Percentiles rank a stretch among this genome's conserved stretches.
These are phyloP conservation scores for Citrus sinensis DNA, from an alignment of 345 rosid genomes.

Conservation along the genomic window DVS_A1.0 CM039169.1:32743501-32744000, in stretches of 20 bases:
- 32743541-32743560: too few species aligned
- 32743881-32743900: constrained; percentile 48
- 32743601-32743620: too few species aligned
- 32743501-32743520: neutral
- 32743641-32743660: neutral
- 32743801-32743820: neutral
- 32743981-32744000: too few species aligned
- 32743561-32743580: too few species aligned
- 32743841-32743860: constrained; percentile 14
- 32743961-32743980: too few species aligned
- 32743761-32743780: neutral
- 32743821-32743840: neutral
- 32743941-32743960: too few species aligned
- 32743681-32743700: constrained; percentile 24
- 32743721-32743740: constrained; percentile 20
- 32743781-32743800: neutral
- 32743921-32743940: neutral
- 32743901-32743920: constrained; percentile 24
- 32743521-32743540: neutral
- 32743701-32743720: constrained; percentile 27
- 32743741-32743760: neutral
- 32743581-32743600: too few species aligned
- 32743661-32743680: constrained; percentile 20
- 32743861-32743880: constrained; percentile 36
- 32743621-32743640: neutral